Evolutionary conservation across 495 filamentous ascomycete genomes (phyloP).

Genomic region (Penicillium daleae): DNA sequence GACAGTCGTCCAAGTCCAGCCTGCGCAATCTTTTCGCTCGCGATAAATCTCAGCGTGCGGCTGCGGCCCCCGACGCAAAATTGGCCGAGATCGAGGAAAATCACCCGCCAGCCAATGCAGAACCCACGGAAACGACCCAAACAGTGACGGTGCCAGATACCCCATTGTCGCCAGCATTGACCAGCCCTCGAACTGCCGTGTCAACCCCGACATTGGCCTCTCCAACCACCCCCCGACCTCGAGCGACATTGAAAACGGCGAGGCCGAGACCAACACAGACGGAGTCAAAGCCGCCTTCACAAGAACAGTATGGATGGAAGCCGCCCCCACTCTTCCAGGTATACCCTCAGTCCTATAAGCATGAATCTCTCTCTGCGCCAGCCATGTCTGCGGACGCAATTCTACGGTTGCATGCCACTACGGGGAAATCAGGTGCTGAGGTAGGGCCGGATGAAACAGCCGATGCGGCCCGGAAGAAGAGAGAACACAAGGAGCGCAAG

Average conservation of each 20-base stretch:
- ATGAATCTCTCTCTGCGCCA: slow-evolving; percentile 55
- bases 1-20: slow-evolving; percentile 45
- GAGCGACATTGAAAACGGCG: slow-evolving; percentile 28
- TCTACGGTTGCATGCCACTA: slow-evolving; percentile 54
- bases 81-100: slow-evolving; percentile 43
- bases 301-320: slow-evolving; percentile 59
- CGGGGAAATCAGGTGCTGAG: slow-evolving; percentile 38
- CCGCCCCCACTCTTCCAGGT: slow-evolving; percentile 87
- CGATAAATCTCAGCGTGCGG: slow-evolving; percentile 37
- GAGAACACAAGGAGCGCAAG: slow-evolving; percentile 49
- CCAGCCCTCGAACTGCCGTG: slow-evolving; percentile 33
- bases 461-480: slow-evolving; percentile 38
- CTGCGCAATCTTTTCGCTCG: slow-evolving; percentile 46
- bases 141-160: slow-evolving; percentile 17
- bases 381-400: slow-evolving; percentile 61
- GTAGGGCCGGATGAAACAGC: slow-evolving; percentile 19
- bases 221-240: slow-evolving; percentile 27
- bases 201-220: slow-evolving; percentile 38
- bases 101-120: slow-evolving; percentile 14
- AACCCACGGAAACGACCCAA: slow-evolving; percentile 7
- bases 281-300: slow-evolving; percentile 24
- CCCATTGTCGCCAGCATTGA: slow-evolving; percentile 32
- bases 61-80: slow-evolving; percentile 29
- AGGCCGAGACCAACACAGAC: slow-evolving; percentile 26
- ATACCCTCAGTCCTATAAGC: slow-evolving; percentile 79